These are phyloP conservation scores for Peterozyma toletana DNA, from an alignment of 805 yeast genomes.

Conservation along the genomic window DNA sequence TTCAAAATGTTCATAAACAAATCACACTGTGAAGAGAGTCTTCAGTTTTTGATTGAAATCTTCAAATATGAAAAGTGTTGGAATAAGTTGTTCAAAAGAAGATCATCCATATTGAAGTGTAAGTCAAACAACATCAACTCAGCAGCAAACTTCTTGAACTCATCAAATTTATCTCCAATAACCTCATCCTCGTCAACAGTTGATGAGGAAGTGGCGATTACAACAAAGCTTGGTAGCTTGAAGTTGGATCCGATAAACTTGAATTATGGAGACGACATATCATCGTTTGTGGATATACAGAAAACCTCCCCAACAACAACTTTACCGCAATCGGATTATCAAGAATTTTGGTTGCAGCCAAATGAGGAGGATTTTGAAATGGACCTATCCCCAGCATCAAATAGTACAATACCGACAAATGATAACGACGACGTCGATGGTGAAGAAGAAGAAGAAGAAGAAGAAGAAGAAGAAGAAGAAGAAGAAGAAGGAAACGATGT, in stretches of 20 bases:
- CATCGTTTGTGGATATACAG: slow-evolving; percentile 6
- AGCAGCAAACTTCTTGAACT: background rate
- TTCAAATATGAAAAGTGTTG: slow-evolving; percentile 37
- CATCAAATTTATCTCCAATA: background rate
- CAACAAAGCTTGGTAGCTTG: background rate
- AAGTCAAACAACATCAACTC: slow-evolving; percentile 3
- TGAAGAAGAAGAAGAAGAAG: background rate
- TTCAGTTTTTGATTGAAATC: slow-evolving; percentile 35
- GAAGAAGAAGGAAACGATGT: background rate
- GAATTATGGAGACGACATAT: slow-evolving; percentile 1
- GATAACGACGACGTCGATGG: background rate
- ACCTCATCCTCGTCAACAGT: background rate
- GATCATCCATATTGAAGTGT: slow-evolving; percentile 22
- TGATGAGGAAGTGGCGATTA: background rate
- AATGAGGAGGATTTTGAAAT: background rate
- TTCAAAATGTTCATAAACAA: slow-evolving; percentile 27
- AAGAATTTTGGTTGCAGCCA: background rate
- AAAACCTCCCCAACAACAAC: background rate
- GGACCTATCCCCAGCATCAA: background rate
- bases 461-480: background rate
- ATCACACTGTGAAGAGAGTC: slow-evolving; percentile 39
- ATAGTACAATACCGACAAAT: too few relatives aligned
- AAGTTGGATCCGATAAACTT: background rate
- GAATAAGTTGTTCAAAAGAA: slow-evolving; percentile 24
- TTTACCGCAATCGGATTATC: background rate